phyloP scores from a whole-genome alignment of 768 basidiomycete genomes.

The Tricholoma hemisulphureum region DNA sequence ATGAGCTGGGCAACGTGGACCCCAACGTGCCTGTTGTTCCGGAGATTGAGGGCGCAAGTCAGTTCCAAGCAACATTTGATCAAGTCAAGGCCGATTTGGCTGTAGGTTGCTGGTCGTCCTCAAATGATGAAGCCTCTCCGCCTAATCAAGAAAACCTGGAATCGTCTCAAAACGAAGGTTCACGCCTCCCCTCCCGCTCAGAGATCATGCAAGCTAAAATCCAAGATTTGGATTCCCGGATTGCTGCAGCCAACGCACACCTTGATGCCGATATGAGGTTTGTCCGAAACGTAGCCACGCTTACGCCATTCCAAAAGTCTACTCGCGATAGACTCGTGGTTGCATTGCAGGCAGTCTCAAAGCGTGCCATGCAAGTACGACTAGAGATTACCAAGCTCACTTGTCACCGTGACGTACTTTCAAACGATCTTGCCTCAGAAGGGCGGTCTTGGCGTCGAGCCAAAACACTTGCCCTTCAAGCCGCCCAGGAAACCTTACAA shows the following conservation, averaged over 20 bases:
- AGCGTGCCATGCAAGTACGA: conserved; percentile 62
- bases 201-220: conserved; percentile 62
- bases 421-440: conserved; percentile 73
- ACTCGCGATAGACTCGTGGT: conserved; percentile 74
- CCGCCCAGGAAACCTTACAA: conserved; percentile 66
- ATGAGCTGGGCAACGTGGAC: conserved; percentile 32
- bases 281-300: conserved; percentile 76
- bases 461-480: conserved; percentile 69
- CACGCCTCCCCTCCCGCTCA: conserved; percentile 50
- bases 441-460: conserved; percentile 62
- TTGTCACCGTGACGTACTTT: conserved; percentile 77
- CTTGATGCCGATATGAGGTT: conserved; percentile 70
- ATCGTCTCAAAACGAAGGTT: conserved; percentile 24
- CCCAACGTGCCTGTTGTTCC: conserved; percentile 48
- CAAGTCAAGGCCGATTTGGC: conserved; percentile 84
- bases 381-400: conserved; percentile 69
- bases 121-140: conserved; percentile 20
- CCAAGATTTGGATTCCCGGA: conserved; percentile 57
- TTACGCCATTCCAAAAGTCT: conserved; percentile 84
- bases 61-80: conserved; percentile 81
- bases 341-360: conserved; percentile 61
- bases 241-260: conserved; percentile 50
- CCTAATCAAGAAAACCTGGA: neutral
- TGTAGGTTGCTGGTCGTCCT: conserved; percentile 31
- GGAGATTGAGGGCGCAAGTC: conserved; percentile 58